Evolutionary conservation across 108 stramenopile species (phyloP).

Genomic region (Stephanodiscus triporus): DNA sequence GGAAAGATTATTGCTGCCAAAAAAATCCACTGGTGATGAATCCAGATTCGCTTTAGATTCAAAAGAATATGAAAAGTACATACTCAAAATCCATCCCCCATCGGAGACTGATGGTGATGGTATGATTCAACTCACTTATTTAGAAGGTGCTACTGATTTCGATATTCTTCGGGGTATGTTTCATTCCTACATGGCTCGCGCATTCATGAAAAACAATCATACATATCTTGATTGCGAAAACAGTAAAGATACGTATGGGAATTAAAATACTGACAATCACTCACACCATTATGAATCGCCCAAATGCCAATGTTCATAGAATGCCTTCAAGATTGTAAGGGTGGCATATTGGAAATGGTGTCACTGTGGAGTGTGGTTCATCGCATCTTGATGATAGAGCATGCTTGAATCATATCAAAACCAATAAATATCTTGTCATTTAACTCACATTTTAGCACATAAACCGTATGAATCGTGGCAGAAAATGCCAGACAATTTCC

Average conservation of each 20-base stretch:
- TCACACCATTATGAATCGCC: constrained; percentile 11
- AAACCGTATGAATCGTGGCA: too few species aligned
- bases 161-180: constrained; percentile 73
- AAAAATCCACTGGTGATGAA: constrained; percentile 1
- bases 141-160: constrained; percentile 54
- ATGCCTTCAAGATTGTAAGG: constrained; percentile 23
- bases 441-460: too few species aligned
- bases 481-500: too few species aligned
- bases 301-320: constrained; percentile 25
- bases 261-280: neutral
- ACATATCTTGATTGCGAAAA: neutral
- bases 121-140: constrained; percentile 35
- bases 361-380: constrained; percentile 45
- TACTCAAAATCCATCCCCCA: constrained; percentile 27
- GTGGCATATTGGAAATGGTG: constrained; percentile 48
- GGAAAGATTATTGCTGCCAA: constrained; percentile 24
- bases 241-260: constrained; percentile 1
- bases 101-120: constrained; percentile 9
- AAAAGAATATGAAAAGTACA: constrained; percentile 34
- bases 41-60: neutral
- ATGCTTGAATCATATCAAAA: neutral
- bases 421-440: too few species aligned
- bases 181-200: constrained; percentile 60
- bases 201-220: constrained; percentile 2
- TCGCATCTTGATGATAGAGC: constrained; percentile 19